Percentiles rank a stretch among this genome's conserved stretches.
phyloP scores from a whole-genome alignment of 2,329 filamentous ascomycete species.

The Aspergillus sp. region DNA sequence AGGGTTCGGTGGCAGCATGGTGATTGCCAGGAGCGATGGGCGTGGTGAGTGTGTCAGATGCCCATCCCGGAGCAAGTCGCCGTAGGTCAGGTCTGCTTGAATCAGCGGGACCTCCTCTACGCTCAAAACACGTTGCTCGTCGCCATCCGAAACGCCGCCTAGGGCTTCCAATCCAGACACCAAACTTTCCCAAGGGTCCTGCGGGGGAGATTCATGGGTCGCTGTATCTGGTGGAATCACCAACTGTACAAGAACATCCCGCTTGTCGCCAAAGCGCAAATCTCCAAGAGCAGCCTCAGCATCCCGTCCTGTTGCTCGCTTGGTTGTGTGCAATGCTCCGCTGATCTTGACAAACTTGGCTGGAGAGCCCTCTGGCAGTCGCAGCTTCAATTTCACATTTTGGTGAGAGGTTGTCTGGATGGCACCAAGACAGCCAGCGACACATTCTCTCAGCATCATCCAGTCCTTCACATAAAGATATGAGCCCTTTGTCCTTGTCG shows the following conservation, averaged over 20 bases:
- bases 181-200: slow-evolving; percentile 96
- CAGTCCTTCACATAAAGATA: slow-evolving; percentile 99
- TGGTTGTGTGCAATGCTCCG: slow-evolving; percentile 92
- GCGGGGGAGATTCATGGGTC: slow-evolving; percentile 78
- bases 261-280: slow-evolving; percentile 91
- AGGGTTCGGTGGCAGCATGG: slow-evolving; percentile 73
- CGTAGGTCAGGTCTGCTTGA: slow-evolving; percentile 90
- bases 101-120: slow-evolving; percentile 94
- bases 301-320: slow-evolving; percentile 89
- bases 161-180: slow-evolving; percentile 93
- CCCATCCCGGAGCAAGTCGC: slow-evolving; percentile 88
- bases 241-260: slow-evolving; percentile 89
- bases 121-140: slow-evolving; percentile 78
- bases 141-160: slow-evolving; percentile 80
- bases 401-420: slow-evolving; percentile 96
- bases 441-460: slow-evolving; percentile 99
- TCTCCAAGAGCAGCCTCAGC: slow-evolving; percentile 91
- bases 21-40: slow-evolving; percentile 89
- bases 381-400: slow-evolving; percentile 93
- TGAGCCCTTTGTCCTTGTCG: slow-evolving; percentile 90
- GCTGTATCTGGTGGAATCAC: slow-evolving; percentile 86
- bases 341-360: slow-evolving; percentile 99
- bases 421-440: slow-evolving; percentile 87
- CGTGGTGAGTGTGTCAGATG: slow-evolving; percentile 81
- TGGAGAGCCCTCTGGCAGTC: slow-evolving; percentile 90